Evolutionary conservation across 805 yeast genomes (phyloP), one percentile per base, ranked within the genome.

Genomic region (Danielia reshetovae): DNA sequence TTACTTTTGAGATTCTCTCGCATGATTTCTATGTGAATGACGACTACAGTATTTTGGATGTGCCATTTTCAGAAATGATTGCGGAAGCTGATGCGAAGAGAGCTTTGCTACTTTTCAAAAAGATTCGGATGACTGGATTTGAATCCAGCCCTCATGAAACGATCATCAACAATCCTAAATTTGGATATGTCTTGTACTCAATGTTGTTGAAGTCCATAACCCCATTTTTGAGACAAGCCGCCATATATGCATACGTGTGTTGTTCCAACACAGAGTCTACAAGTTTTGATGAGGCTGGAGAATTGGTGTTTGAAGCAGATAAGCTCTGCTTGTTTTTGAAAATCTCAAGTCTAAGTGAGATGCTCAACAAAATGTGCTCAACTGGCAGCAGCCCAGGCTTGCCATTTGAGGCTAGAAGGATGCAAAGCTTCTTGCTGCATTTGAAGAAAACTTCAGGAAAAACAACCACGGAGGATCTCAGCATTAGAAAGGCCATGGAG

Each of bases 151-250:
- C 31, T 4, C 42, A 46, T 13, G 45, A 48, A 7, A 16, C 32
- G 30, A 30, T 48, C 3, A 36, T 38, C 2, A 34, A 52, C 17
- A 49, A 55, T 25, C 40, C 47, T 1, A 48, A 39, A 8, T 60
- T 68, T 37, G 66, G 76, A 0, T 35, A 52, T 19, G 61, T 73
- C 2, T 41, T 80, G 3, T 77, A 68, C 46, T 63, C 80, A 0
- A 66, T 82, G 74, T 29, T 80, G 14, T 52, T 71, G n/a, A 77
- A 75, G 46, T 56, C 79, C 1, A 54, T 71, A 7, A 73, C 82
- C 0, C 86, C 88, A 14, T 85, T 80, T 44, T 61, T 85, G 35
- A 65, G 94, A 43, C 72, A 76, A 45, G 63, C 77, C 11, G 72
- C 81, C 5, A 72, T 85, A 5, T 77, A 73, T 46, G 65, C 78